Conservation (phyloP, 2,329 filamentous ascomycete genomes). For the Sarocladiaceae sp. region DNA sequence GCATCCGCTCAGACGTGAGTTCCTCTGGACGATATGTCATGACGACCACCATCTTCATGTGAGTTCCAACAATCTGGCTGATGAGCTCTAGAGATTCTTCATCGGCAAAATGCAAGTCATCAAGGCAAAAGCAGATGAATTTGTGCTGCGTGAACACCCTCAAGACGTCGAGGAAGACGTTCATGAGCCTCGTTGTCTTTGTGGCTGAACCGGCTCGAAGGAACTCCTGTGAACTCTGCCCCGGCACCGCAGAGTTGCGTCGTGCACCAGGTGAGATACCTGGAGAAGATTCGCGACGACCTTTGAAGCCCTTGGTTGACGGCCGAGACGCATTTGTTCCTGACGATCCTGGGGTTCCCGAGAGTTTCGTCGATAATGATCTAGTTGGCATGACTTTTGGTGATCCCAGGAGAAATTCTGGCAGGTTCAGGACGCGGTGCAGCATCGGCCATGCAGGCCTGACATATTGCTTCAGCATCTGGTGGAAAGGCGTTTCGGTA, state of each 20-base stretch:
- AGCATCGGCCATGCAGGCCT: slow-evolving; percentile 59
- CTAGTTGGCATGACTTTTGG: slow-evolving; percentile 25
- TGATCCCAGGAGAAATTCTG: slow-evolving; percentile 61
- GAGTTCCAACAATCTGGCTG: slow-evolving; percentile 68
- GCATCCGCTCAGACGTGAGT: slow-evolving; percentile 48
- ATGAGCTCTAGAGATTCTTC: slow-evolving; percentile 81
- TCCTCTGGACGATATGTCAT: slow-evolving; percentile 69
- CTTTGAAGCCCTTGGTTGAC: slow-evolving; percentile 16
- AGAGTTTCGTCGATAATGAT: slow-evolving; percentile 11
- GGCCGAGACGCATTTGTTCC: slow-evolving; percentile 6
- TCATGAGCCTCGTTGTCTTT: slow-evolving; percentile 70
- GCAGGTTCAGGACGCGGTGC: slow-evolving; percentile 54
- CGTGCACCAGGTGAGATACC: slow-evolving; percentile 35
- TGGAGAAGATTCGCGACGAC: slow-evolving; percentile 44
- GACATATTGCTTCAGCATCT: slow-evolving; percentile 54
- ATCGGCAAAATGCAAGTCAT: slow-evolving; percentile 88
- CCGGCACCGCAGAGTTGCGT: slow-evolving; percentile 31
- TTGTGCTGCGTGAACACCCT: slow-evolving; percentile 76
- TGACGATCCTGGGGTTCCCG: slow-evolving; percentile 29
- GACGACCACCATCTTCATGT: slow-evolving; percentile 75
- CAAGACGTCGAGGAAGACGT: slow-evolving; percentile 80
- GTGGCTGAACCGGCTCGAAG: slow-evolving; percentile 51
- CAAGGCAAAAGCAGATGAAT: slow-evolving; percentile 81
- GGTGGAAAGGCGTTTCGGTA: slow-evolving; percentile 58
- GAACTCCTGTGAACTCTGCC: slow-evolving; percentile 53